Conservation (phyloP, 1,284 basidiomycete genomes). For the Ustilago cynodontis region DNA sequence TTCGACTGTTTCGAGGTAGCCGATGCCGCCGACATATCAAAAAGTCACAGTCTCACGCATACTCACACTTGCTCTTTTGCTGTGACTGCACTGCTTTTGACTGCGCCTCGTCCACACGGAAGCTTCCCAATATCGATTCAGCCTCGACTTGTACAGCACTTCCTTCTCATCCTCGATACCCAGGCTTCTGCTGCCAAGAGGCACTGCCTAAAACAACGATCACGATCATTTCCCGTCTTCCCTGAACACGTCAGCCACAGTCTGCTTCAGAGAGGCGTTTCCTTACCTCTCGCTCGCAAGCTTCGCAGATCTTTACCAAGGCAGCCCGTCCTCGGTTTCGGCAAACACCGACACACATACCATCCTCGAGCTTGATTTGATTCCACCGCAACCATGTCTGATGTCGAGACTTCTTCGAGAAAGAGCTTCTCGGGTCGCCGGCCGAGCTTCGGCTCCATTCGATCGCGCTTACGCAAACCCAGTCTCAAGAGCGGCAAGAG, state of each 20-base stretch:
- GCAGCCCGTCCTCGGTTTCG: background rate
- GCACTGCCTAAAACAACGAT: background rate
- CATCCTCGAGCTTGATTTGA: background rate
- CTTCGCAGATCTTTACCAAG: background rate
- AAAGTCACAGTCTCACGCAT: background rate
- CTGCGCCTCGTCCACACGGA: slow-evolving; percentile 2
- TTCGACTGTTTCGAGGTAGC: slow-evolving; percentile 1
- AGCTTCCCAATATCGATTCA: background rate
- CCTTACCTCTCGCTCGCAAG: background rate
- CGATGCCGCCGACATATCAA: background rate
- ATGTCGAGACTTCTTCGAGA: slow-evolving; percentile 25
- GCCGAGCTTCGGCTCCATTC: slow-evolving; percentile 44
- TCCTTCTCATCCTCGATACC: background rate
- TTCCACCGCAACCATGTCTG: slow-evolving; percentile 23
- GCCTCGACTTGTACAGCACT: background rate
- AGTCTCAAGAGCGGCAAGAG: slow-evolving; percentile 22
- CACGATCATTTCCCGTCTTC: background rate
- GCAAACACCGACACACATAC: background rate
- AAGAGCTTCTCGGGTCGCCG: slow-evolving; percentile 36
- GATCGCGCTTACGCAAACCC: slow-evolving; percentile 31
- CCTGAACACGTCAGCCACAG: too few species aligned
- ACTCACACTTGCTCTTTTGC: background rate
- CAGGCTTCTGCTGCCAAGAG: background rate
- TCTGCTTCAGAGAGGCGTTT: background rate
- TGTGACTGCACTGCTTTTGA: slow-evolving; percentile 5